Percentiles rank a stretch among this genome's conserved stretches.
Conservation (phyloP, 2,329 filamentous ascomycete genomes). For the Diplodia mutila region DNA sequence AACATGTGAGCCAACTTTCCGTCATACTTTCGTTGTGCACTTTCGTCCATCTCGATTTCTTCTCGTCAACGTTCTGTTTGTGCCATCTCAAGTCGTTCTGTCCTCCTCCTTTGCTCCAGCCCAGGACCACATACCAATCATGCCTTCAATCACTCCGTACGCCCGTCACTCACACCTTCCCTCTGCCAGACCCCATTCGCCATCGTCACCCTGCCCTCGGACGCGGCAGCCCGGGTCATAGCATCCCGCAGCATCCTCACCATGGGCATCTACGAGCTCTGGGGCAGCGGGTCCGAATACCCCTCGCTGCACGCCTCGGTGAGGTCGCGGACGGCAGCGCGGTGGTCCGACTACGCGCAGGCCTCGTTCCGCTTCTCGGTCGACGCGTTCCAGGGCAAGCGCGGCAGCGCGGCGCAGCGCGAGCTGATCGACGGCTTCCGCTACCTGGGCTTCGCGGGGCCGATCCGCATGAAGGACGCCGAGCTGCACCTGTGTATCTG, state of each 20-base stretch:
- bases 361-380: conserved; percentile 81
- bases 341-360: conserved; percentile 68
- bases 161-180: neutral
- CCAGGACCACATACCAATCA: neutral
- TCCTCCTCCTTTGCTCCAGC: neutral
- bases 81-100: no score
- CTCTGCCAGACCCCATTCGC: conserved; percentile 80
- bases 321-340: conserved; percentile 58
- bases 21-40: conserved; percentile 19
- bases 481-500: conserved; percentile 78
- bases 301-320: conserved; percentile 70
- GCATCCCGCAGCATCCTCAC: conserved; percentile 78
- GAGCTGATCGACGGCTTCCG: conserved; percentile 79
- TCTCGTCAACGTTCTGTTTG: neutral
- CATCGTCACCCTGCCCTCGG: conserved; percentile 67
- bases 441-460: conserved; percentile 77
- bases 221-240: conserved; percentile 67
- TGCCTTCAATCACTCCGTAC: neutral
- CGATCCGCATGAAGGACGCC: conserved; percentile 72
- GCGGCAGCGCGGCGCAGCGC: conserved; percentile 65
- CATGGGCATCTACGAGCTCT: conserved; percentile 85
- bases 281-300: conserved; percentile 74
- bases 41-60: conserved; percentile 24
- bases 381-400: conserved; percentile 79
- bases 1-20: conserved; percentile 62